Conservation (phyloP, 176 grass and related monocot genomes). For the Oryza punctata region DNA sequence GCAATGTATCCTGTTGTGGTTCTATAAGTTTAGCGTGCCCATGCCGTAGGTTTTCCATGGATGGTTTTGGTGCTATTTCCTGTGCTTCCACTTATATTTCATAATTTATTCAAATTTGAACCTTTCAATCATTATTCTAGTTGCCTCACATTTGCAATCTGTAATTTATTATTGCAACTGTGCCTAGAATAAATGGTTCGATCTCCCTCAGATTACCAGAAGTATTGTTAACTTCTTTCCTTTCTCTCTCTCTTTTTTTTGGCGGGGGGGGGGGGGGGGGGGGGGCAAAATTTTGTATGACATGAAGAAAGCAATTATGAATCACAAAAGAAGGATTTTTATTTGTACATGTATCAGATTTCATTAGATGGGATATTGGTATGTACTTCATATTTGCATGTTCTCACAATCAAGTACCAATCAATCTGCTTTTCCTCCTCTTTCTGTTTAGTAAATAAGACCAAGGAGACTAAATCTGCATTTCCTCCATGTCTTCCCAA, state of each 20-base stretch:
- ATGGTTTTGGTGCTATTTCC: neutral
- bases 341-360: neutral
- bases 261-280: too few relatives aligned
- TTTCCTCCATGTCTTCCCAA: slow-evolving; percentile 24
- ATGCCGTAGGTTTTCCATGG: neutral
- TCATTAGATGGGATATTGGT: neutral
- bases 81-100: neutral
- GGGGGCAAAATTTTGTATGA: slow-evolving; percentile 2
- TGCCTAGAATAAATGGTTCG: neutral
- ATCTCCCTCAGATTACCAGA: slow-evolving; percentile 4
- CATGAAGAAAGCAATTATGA: neutral
- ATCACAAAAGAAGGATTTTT: neutral
- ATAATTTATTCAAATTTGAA: too few relatives aligned
- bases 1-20: neutral
- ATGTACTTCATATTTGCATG: slow-evolving; percentile 39
- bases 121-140: too few relatives aligned
- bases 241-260: neutral
- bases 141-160: neutral
- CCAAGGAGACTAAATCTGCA: slow-evolving; percentile 21
- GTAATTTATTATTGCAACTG: neutral
- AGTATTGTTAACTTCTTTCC: slow-evolving; percentile 12
- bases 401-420: neutral
- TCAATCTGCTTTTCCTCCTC: slow-evolving; percentile 6
- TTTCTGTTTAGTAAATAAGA: slow-evolving; percentile 15
- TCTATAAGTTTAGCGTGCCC: slow-evolving; percentile 18